These are phyloP conservation scores for Schrenkiella parvula DNA, from an alignment of 345 rosid genomes.

Conservation along the genomic window DNA sequence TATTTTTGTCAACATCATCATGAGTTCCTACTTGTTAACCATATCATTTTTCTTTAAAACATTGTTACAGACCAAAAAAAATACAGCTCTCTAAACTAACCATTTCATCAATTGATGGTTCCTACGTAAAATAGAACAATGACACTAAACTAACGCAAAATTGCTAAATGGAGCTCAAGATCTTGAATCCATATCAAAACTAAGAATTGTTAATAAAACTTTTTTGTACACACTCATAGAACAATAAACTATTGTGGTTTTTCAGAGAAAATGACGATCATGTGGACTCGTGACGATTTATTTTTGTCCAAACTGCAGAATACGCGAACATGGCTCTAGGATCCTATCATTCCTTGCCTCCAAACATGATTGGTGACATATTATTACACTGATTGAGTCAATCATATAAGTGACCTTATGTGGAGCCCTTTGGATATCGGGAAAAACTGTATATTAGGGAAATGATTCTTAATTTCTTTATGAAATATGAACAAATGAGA, in stretches of 20 bases:
- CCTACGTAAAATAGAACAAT: background rate
- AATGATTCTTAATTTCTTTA: too few species aligned
- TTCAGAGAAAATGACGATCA: background rate
- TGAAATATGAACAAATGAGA: background rate
- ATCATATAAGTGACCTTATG: background rate
- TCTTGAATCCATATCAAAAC: constrained; percentile 8
- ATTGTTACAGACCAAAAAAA: background rate
- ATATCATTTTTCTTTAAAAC: background rate
- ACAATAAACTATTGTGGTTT: background rate
- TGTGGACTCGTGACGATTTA: constrained; percentile 8
- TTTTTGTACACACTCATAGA: background rate
- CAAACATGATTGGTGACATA: background rate
- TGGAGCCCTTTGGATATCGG: background rate
- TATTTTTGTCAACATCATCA: constrained; percentile 22
- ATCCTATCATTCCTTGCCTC: background rate
- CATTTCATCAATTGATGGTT: too few species aligned
- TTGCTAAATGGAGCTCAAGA: background rate
- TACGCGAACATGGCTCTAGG: constrained; percentile 12
- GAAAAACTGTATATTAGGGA: too few species aligned
- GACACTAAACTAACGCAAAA: background rate
- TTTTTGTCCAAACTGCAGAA: background rate
- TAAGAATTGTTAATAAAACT: background rate
- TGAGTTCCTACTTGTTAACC: constrained; percentile 1
- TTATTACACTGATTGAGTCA: background rate
- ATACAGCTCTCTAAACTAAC: too few species aligned